Evolutionary conservation across 352 stramenopile genomes (phyloP), one percentile per base, ranked within the genome.

Genomic region (Elongisporangium prolatum): DNA sequence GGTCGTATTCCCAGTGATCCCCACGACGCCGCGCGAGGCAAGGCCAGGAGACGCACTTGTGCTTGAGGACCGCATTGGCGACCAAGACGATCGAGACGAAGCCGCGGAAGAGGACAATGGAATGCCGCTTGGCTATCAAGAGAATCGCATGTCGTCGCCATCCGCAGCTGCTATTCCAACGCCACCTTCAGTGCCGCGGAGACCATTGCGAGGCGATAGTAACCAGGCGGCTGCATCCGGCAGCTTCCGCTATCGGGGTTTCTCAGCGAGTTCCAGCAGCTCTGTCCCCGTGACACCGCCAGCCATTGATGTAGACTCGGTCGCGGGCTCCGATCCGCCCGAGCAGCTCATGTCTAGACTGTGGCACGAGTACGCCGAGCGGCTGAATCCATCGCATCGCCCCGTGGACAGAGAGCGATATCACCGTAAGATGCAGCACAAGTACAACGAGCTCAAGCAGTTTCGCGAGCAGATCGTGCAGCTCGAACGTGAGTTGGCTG

Each of bases 391-490:
- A 54, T 55, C 74, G 3, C 76, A 69, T 67, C 68, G 22, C 2
- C 49, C 54, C 0, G 54, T 88, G 10, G 72, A 89, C 61, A 64
- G 62, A 5, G 61, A 84, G 8, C 54, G 67, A 6, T 90, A 93
- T 48, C 83, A 93, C 11, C 76, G 78, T 24, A 84, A 84, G 57
- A 88, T 91, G 80, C 76, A 93, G 24, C 74, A 62, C 21, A 79
- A 81, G 8, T 89, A 93, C 63, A 81, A 69, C 47, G 80, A 91
- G 28, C 70, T 74, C 25, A 77, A 82, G 37, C 57, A 56, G 0
- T 54, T 93, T 9, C 81, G 81, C 1, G 78, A 89, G 21, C 71
- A 73, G 0, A 71, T 89, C 20, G 59, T 38, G 1, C 57, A 70
- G 16, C 56, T 93, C 0, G 75, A 91, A 59, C 68, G 62, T 34